Evolutionary conservation across 2,329 filamentous ascomycete genomes (phyloP).

Genomic region (Neoscytalidium dimidiatum): DNA sequence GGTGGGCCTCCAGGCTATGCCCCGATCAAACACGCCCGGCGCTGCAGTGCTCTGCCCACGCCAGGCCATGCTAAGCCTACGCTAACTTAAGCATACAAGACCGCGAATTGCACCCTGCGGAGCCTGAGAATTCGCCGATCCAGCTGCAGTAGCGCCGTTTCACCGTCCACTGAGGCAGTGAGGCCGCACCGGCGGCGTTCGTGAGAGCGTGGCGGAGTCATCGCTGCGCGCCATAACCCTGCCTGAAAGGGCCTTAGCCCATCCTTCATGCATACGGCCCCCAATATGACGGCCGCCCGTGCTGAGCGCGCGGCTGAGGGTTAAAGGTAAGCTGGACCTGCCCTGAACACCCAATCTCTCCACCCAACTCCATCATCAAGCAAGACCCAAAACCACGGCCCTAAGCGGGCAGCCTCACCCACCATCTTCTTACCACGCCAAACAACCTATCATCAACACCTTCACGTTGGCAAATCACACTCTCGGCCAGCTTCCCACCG

Average conservation of each 20-base stretch:
- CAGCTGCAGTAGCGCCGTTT: constrained; percentile 8
- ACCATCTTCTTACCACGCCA: background rate
- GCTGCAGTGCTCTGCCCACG: background rate
- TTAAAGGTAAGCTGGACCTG: background rate
- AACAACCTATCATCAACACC: background rate
- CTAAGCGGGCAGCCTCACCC: background rate
- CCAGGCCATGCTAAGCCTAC: background rate
- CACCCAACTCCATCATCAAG: background rate
- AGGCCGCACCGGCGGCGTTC: too few relatives aligned
- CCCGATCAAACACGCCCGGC: background rate
- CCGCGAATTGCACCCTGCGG: background rate
- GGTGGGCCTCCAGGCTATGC: background rate
- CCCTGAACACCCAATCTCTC: too few relatives aligned
- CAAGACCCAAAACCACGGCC: background rate
- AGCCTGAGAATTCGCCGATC: background rate
- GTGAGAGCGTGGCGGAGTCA: constrained; percentile 5
- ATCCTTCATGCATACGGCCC: background rate
- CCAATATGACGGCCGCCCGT: background rate
- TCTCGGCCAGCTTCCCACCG: background rate
- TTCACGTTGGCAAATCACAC: background rate
- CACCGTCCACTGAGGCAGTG: constrained; percentile 1
- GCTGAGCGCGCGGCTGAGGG: background rate
- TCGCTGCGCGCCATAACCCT: background rate
- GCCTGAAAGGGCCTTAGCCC: background rate
- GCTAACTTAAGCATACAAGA: background rate